These are phyloP conservation scores for Colletotrichum spaethianum DNA, from an alignment of 2,329 filamentous ascomycete genomes.

Conservation along the genomic window DNA sequence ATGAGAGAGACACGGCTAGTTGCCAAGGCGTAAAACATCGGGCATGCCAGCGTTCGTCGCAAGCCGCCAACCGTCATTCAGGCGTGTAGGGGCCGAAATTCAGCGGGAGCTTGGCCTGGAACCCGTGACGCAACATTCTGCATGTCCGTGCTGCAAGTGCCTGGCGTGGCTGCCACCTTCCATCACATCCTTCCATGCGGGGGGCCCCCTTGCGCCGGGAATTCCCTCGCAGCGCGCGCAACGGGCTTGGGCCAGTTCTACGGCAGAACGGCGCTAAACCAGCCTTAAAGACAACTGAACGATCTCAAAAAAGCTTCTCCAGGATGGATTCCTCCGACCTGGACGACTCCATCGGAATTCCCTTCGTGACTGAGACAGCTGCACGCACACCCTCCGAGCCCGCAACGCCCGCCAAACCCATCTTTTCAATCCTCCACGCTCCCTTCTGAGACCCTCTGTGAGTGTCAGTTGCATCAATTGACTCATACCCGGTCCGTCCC, in stretches of 20 bases:
- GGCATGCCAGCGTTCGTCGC: neutral
- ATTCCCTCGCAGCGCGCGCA: slow-evolving; percentile 33
- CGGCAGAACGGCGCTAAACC: slow-evolving; percentile 29
- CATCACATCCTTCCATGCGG: slow-evolving; percentile 14
- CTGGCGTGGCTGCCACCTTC: neutral
- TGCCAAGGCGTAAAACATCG: neutral
- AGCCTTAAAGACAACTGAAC: slow-evolving; percentile 25
- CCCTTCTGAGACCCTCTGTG: neutral
- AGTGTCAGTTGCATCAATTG: slow-evolving; percentile 23
- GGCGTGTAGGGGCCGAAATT: neutral
- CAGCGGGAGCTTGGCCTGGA: neutral
- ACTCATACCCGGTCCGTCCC: neutral
- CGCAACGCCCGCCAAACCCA: neutral
- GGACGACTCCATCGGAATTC: neutral
- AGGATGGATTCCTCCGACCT: neutral
- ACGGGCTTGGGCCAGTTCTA: slow-evolving; percentile 18
- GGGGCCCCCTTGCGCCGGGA: slow-evolving; percentile 27
- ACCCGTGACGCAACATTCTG: neutral
- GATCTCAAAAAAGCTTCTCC: neutral
- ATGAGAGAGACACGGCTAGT: neutral
- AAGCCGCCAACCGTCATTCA: neutral
- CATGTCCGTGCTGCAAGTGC: neutral
- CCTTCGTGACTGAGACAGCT: neutral
- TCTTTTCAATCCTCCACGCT: neutral
- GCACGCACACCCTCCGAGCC: neutral